These are phyloP conservation scores for Populus davidiana DNA, from an alignment of 345 rosid species.

Conservation along the genomic window DNA sequence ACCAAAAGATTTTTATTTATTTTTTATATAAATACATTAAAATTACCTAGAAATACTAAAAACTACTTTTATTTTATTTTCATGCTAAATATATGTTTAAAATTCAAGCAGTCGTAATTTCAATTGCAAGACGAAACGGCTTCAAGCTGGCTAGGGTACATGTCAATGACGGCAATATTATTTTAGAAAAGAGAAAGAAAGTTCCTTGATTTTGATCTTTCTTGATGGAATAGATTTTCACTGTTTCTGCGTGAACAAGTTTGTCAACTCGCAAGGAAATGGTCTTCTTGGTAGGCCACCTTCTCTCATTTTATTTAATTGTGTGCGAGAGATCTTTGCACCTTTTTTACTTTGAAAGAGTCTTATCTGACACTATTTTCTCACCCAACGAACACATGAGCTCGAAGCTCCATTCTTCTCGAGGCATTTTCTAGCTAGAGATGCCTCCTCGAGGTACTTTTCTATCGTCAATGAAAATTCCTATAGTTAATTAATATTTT, in stretches of 20 bases:
- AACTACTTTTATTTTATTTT: no score
- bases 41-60: no score
- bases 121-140: no score
- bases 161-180: not conserved
- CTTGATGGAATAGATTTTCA: not conserved
- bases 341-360: not conserved
- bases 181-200: not conserved
- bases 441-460: slow-evolving; percentile 16
- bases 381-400: not conserved
- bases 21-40: no score
- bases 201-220: not conserved
- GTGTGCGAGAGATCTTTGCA: not conserved
- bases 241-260: no score
- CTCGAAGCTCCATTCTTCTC: not conserved
- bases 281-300: slow-evolving; percentile 16
- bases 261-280: slow-evolving; percentile 13
- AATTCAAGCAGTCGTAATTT: no score
- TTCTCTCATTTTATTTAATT: not conserved
- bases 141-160: not conserved
- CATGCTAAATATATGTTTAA: no score
- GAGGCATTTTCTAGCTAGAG: not conserved
- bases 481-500: no score
- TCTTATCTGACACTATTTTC: not conserved
- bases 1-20: no score
- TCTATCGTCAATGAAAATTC: not conserved